phyloP scores from a whole-genome alignment of 23 red algal species.

The Gracilariopsis chorda region DNA sequence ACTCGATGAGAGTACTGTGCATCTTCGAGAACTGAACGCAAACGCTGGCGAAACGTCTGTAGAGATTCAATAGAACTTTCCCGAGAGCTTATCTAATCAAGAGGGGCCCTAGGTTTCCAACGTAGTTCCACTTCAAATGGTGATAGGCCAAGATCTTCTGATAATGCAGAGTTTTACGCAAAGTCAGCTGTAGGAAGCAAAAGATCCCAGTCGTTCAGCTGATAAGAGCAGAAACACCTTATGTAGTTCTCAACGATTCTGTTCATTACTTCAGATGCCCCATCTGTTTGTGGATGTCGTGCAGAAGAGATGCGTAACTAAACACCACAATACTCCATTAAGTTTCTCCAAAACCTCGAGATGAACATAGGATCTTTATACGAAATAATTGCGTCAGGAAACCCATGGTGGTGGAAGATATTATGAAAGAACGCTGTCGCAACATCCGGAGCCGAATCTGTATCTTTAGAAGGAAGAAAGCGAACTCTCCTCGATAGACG shows the following conservation, averaged over 20 bases:
- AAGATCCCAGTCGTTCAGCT: neutral
- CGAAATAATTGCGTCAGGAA: neutral
- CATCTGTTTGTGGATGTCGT: neutral
- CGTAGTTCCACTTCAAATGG: constrained; percentile 9
- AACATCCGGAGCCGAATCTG: neutral
- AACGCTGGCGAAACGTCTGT: too few species aligned
- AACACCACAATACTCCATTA: neutral
- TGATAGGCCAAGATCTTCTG: constrained; percentile 13
- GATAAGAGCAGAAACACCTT: neutral
- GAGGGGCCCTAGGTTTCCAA: neutral
- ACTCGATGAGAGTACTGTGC: constrained; percentile 12
- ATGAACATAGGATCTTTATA: neutral
- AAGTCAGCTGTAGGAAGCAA: neutral
- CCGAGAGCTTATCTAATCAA: too few species aligned
- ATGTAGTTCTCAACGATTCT: constrained; percentile 17
- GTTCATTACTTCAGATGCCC: constrained; percentile 11
- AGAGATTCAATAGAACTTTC: too few species aligned
- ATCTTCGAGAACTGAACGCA: neutral
- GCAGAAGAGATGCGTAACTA: neutral
- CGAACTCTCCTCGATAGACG: neutral
- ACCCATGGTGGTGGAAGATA: neutral
- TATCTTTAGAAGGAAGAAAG: neutral
- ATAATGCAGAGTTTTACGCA: constrained; percentile 10
- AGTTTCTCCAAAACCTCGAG: neutral
- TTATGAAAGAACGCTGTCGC: neutral